A percentile compares a stretch with the other conserved stretches of the same genome.
These are phyloP conservation scores for Calocybe cyanea DNA, from an alignment of 768 basidiomycete genomes.

Conservation along the genomic window DNA sequence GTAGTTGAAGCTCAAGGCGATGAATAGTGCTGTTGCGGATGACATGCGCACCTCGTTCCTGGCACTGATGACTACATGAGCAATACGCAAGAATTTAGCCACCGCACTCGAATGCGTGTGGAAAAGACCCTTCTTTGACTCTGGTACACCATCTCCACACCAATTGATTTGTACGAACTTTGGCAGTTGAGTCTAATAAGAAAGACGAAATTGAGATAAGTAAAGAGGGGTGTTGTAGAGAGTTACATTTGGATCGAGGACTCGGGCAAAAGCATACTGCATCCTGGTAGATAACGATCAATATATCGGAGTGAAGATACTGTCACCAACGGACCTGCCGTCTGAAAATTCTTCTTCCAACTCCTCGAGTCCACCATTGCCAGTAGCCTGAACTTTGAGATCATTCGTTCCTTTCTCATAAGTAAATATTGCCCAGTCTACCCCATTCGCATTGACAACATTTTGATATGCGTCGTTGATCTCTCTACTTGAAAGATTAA, in stretches of 20 bases:
- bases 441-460: slow-evolving; percentile 60
- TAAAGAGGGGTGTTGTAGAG: background rate
- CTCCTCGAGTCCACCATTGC: slow-evolving; percentile 86
- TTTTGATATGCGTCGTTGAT: slow-evolving; percentile 72
- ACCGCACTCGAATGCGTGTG: slow-evolving; percentile 83
- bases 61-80: slow-evolving; percentile 83
- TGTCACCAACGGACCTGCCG: slow-evolving; percentile 58
- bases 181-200: slow-evolving; percentile 63
- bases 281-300: slow-evolving; percentile 51
- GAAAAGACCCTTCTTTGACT: slow-evolving; percentile 87
- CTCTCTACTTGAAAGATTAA: slow-evolving; percentile 74
- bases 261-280: slow-evolving; percentile 88
- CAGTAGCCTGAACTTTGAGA: slow-evolving; percentile 81
- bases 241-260: slow-evolving; percentile 79
- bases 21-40: background rate
- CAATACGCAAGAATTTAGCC: slow-evolving; percentile 72
- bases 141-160: slow-evolving; percentile 97
- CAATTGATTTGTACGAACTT: slow-evolving; percentile 97
- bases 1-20: background rate
- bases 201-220: slow-evolving; percentile 3
- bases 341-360: slow-evolving; percentile 94
- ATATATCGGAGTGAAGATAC: slow-evolving; percentile 8
- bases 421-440: slow-evolving; percentile 78
- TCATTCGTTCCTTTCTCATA: slow-evolving; percentile 83
- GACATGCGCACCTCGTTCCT: slow-evolving; percentile 67